phyloP scores from a whole-genome alignment of 805 yeast genomes.

The Metschnikowia proteae region DNA sequence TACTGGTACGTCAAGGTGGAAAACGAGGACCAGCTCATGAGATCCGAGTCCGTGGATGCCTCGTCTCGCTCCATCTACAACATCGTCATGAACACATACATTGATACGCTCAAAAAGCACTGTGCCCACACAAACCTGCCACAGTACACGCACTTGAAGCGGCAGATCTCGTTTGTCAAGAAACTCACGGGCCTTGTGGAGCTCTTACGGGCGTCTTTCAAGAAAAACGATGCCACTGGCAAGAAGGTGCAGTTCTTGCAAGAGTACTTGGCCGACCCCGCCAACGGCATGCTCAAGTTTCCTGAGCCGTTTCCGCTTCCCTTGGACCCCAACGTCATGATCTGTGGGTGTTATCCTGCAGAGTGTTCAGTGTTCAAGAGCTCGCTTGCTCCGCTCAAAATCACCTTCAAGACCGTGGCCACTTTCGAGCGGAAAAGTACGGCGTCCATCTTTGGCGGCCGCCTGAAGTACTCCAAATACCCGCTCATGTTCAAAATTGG shows the following conservation, averaged over 20 bases:
- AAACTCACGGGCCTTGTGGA: slow-evolving; percentile 63
- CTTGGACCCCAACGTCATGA: slow-evolving; percentile 70
- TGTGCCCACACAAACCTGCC: slow-evolving; percentile 28
- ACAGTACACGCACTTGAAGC: slow-evolving; percentile 38
- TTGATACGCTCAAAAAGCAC: slow-evolving; percentile 31
- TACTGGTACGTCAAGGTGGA: slow-evolving; percentile 94
- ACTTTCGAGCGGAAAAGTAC: slow-evolving; percentile 15
- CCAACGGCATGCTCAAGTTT: slow-evolving; percentile 38
- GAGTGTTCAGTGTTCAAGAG: slow-evolving; percentile 87
- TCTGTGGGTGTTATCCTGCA: slow-evolving; percentile 74
- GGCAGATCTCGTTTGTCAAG: slow-evolving; percentile 68
- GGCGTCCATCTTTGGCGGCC: slow-evolving; percentile 35
- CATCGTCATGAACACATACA: slow-evolving; percentile 38
- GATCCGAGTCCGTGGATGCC: neutral
- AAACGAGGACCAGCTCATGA: slow-evolving; percentile 54
- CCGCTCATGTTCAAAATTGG: slow-evolving; percentile 93
- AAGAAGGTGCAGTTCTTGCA: slow-evolving; percentile 69
- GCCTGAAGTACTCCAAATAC: slow-evolving; percentile 44
- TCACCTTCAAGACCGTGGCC: slow-evolving; percentile 61
- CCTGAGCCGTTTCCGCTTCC: slow-evolving; percentile 69
- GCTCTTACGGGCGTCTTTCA: slow-evolving; percentile 49
- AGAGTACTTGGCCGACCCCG: slow-evolving; percentile 48
- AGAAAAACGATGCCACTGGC: slow-evolving; percentile 69
- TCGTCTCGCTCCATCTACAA: slow-evolving; percentile 26
- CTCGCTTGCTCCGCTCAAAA: slow-evolving; percentile 82